A percentile compares a stretch with the other conserved stretches of the same genome.
These are phyloP conservation scores for Staphylotrichum tortipilum DNA, from an alignment of 495 filamentous ascomycete species.

Conservation along the genomic window DNA sequence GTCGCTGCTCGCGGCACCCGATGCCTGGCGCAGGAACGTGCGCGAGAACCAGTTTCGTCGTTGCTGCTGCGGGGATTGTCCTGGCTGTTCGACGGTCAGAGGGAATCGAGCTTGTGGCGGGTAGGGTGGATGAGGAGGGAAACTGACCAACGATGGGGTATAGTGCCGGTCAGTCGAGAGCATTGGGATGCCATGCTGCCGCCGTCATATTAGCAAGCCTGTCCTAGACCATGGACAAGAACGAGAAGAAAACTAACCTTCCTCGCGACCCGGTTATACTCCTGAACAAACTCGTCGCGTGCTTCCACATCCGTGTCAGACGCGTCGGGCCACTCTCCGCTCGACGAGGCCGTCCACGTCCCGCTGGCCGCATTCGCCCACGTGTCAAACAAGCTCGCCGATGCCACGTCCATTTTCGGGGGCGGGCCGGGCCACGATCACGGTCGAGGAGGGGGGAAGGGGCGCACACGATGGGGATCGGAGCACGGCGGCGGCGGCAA, in stretches of 20 bases:
- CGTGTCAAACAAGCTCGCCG: constrained; percentile 1
- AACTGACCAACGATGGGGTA: constrained; percentile 10
- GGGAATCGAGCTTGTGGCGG: background rate
- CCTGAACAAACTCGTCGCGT: constrained; percentile 34
- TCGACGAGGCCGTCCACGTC: constrained; percentile 42
- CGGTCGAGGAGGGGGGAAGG: no score
- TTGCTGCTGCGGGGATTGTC: constrained; percentile 4
- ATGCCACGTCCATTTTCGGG: constrained; percentile 12
- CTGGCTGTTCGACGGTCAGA: constrained; percentile 11
- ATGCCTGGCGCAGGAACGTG: constrained; percentile 24
- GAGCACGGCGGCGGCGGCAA: background rate
- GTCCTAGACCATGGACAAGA: background rate
- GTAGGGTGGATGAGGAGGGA: background rate
- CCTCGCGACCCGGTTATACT: constrained; percentile 49
- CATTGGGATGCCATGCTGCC: constrained; percentile 34
- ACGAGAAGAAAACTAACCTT: constrained; percentile 26
- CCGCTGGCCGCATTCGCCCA: constrained; percentile 26
- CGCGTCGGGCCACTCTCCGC: constrained; percentile 23
- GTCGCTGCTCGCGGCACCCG: constrained; percentile 18
- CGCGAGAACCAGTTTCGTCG: constrained; percentile 28
- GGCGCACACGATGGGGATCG: background rate
- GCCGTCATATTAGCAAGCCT: constrained; percentile 5
- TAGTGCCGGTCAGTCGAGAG: constrained; percentile 25
- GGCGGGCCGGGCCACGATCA: no score
- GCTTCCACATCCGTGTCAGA: constrained; percentile 34